Evolutionary conservation across 1,139 yeast genomes (phyloP).

Genomic region (Candida pseudoviswanathii): DNA sequence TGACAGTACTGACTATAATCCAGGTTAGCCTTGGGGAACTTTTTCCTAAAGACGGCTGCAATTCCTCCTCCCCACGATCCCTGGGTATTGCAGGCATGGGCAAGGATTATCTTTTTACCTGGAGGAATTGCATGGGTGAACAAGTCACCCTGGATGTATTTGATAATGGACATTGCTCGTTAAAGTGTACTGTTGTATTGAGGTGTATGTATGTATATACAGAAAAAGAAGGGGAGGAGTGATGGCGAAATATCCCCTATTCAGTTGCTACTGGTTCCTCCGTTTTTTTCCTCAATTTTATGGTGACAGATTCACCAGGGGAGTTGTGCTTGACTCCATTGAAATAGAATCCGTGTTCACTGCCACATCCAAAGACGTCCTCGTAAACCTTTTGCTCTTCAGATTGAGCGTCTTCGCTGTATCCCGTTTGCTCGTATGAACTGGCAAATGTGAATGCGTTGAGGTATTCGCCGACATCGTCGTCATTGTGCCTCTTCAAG

Average conservation of each 20-base stretch:
- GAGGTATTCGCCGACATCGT: constrained; percentile 9
- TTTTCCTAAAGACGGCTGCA: constrained; percentile 52
- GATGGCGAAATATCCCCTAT: too few relatives aligned
- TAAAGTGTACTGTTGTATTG: too few relatives aligned
- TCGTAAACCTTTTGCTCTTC: constrained; percentile 18
- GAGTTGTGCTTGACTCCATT: constrained; percentile 44
- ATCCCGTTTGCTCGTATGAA: constrained; percentile 32
- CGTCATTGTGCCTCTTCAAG: constrained; percentile 7
- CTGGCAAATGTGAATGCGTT: constrained; percentile 30
- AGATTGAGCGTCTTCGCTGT: constrained; percentile 13
- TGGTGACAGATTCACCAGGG: constrained; percentile 38
- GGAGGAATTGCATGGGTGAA: constrained; percentile 39
- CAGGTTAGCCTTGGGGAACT: constrained; percentile 55
- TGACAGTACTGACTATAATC: constrained; percentile 53
- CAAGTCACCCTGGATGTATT: constrained; percentile 64
- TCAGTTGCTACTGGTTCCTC: too few relatives aligned
- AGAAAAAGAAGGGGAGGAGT: background rate
- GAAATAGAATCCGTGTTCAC: constrained; percentile 46
- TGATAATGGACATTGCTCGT: constrained; percentile 23
- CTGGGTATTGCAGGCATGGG: constrained; percentile 78
- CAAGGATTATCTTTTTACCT: constrained; percentile 34
- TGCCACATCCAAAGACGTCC: constrained; percentile 46
- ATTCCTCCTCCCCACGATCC: constrained; percentile 91
- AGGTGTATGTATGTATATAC: background rate
- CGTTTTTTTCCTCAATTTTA: constrained; percentile 10